Evolutionary conservation across 225 moss, liverwort and hornwort species (phyloP), one percentile per base, ranked within the genome.

Genomic region (Rhytidiadelphus loreus): DNA sequence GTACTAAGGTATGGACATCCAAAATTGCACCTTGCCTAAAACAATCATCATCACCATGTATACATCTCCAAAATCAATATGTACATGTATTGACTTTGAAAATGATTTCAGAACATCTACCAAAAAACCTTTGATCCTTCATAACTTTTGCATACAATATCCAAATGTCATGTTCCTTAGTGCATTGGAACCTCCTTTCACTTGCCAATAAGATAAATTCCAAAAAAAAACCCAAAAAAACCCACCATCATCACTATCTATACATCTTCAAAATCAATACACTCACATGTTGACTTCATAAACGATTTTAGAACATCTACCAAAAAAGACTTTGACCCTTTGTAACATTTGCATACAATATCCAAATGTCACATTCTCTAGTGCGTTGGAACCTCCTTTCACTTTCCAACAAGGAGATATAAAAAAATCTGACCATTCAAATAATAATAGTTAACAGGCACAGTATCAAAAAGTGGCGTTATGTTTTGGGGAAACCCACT

Each of bases 1-100:
- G 11, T 2, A 30, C 2, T 18, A 29, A 18, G 3, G 4, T 73
- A 4, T 3, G 5, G 3, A 48, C 12, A 18, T 2, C 4, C 7
- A 4, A 73, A 46, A 46, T 46, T 0, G 0, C 29, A 73, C 29
- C 10, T 0, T 28, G 2, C 3, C 6, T 44, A 43, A 43, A 28
- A 72, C 9, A 1, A 1, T 16, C 43, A 71, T 71, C 43, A 18
- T 44, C 6, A 28, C 16, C 16, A 0, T 17, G 0, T 44, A 1
- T 28, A 72, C 29, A 72, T 17, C 19, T 74, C 19, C 6, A 48
- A 50, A 50, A 17, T 75, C 20, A 30, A 32, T 48, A 74, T 74
- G 1, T 32, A 48, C 1, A 3, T 19, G 20, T 46, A 12, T 48
- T 20, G 29, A 48, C n/a, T n/a, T n/a, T n/a, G 20, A 7, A 32